Percentiles rank a stretch among this genome's conserved stretches.
phyloP scores from a whole-genome alignment of 805 yeast genomes.

The Naumovozyma dairenensis region DNA sequence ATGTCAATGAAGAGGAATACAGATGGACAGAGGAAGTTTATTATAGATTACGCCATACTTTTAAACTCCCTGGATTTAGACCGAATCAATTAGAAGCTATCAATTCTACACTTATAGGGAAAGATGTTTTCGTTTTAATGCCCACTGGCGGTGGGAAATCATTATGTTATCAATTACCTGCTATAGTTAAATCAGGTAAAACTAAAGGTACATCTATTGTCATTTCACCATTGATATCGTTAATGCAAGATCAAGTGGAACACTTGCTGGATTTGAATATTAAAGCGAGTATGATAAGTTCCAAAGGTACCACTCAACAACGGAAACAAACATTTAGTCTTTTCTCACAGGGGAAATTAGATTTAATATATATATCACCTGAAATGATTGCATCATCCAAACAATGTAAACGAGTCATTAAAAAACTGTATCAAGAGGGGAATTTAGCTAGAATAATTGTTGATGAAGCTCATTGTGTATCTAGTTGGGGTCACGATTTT shows the following conservation, averaged over 20 bases:
- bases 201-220: conserved; percentile 85
- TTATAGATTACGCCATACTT: conserved; percentile 44
- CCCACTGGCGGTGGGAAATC: conserved; percentile 99
- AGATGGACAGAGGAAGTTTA: conserved; percentile 66
- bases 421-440: conserved; percentile 42
- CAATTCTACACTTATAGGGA: conserved; percentile 61
- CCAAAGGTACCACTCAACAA: conserved; percentile 58
- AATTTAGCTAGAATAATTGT: conserved; percentile 78
- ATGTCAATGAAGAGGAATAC: conserved; percentile 4
- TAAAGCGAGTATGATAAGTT: conserved; percentile 80
- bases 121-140: conserved; percentile 90
- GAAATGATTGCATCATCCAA: conserved; percentile 81
- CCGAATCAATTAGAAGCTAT: conserved; percentile 82
- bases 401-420: conserved; percentile 55
- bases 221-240: conserved; percentile 85
- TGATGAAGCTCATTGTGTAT: conserved; percentile 97
- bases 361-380: conserved; percentile 81
- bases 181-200: conserved; percentile 62
- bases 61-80: conserved; percentile 60
- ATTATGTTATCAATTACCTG: conserved; percentile 89
- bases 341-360: conserved; percentile 57
- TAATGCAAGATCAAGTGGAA: conserved; percentile 95
- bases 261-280: conserved; percentile 61
- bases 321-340: conserved; percentile 50
- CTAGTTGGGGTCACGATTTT: conserved; percentile 98